phyloP scores from a whole-genome alignment of 495 filamentous ascomycete genomes.

The Ramalina intermedia region DNA sequence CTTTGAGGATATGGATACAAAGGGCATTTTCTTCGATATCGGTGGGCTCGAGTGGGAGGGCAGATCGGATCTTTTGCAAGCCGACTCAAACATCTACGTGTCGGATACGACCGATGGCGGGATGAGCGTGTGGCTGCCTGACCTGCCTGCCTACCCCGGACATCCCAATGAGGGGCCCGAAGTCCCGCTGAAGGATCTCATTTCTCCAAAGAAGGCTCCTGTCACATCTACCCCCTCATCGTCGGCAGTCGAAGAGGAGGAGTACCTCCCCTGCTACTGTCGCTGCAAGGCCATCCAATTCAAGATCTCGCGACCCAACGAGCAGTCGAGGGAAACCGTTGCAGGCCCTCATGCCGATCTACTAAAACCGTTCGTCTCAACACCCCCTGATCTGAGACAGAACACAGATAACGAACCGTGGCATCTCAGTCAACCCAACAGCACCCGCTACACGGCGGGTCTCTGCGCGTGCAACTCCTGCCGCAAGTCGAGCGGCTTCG shows the following conservation, averaged over 20 bases:
- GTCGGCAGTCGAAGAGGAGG: neutral
- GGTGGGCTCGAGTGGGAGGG: slow-evolving; percentile 26
- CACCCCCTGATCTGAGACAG: slow-evolving; percentile 13
- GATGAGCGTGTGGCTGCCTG: slow-evolving; percentile 20
- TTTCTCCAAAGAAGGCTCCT: neutral
- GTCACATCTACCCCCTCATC: neutral
- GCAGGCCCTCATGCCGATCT: slow-evolving; percentile 13
- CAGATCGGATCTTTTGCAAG: slow-evolving; percentile 22
- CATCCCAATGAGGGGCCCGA: slow-evolving; percentile 4
- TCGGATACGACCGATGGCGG: slow-evolving; percentile 44
- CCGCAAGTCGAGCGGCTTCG: slow-evolving; percentile 28
- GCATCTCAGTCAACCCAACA: slow-evolving; percentile 23
- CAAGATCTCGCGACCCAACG: slow-evolving; percentile 21
- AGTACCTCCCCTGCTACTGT: slow-evolving; percentile 22
- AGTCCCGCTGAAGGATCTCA: slow-evolving; percentile 10
- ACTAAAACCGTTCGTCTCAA: neutral
- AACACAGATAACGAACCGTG: slow-evolving; percentile 22
- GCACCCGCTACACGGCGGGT: slow-evolving; percentile 19
- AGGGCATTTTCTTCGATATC: slow-evolving; percentile 25
- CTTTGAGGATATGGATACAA: slow-evolving; percentile 16
- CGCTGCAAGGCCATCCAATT: slow-evolving; percentile 37
- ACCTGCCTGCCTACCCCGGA: slow-evolving; percentile 11
- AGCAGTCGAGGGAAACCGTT: neutral
- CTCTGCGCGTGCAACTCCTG: slow-evolving; percentile 39
- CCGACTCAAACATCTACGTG: slow-evolving; percentile 29